Conservation (phyloP, 2,329 filamentous ascomycete species). For the Xylariaceae sp. region DNA sequence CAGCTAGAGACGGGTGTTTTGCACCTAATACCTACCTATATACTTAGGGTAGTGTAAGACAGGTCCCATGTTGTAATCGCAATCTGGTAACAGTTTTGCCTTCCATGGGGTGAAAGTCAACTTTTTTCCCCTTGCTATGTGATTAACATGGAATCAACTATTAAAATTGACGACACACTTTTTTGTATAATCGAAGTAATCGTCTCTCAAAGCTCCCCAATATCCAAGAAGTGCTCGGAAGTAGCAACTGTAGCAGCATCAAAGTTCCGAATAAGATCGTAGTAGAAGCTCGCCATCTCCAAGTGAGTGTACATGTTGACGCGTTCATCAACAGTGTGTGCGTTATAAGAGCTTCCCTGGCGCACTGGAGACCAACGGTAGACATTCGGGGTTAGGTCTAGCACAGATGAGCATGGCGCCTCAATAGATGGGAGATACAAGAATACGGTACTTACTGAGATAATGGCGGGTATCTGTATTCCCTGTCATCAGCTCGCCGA, state of each 20-base stretch:
- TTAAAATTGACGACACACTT: too few relatives aligned
- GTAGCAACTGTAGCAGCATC: conserved; percentile 22
- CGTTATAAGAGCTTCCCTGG: conserved; percentile 26
- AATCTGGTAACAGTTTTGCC: too few relatives aligned
- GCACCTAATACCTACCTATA: too few relatives aligned
- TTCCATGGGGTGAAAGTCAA: too few relatives aligned
- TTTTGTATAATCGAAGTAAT: too few relatives aligned
- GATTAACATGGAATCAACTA: too few relatives aligned
- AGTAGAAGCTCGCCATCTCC: conserved; percentile 34
- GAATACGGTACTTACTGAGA: conserved; percentile 26
- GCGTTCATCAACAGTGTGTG: conserved; percentile 35
- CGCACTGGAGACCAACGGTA: conserved; percentile 35
- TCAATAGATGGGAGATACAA: not conserved
- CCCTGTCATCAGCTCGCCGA: conserved; percentile 33
- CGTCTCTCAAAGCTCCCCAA: conserved; percentile 16
- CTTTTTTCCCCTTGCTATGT: too few relatives aligned
- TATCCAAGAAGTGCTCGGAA: conserved; percentile 2
- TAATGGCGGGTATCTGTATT: conserved; percentile 35
- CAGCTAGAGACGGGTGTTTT: too few relatives aligned
- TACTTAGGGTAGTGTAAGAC: too few relatives aligned
- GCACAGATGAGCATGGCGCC: conserved; percentile 3
- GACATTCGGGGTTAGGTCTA: conserved; percentile 31
- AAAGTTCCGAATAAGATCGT: conserved; percentile 33
- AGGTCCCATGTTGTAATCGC: too few relatives aligned
- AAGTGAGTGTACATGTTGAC: conserved; percentile 35